phyloP scores from a whole-genome alignment of 768 basidiomycete species.

The Lentinula aciculospora region DNA sequence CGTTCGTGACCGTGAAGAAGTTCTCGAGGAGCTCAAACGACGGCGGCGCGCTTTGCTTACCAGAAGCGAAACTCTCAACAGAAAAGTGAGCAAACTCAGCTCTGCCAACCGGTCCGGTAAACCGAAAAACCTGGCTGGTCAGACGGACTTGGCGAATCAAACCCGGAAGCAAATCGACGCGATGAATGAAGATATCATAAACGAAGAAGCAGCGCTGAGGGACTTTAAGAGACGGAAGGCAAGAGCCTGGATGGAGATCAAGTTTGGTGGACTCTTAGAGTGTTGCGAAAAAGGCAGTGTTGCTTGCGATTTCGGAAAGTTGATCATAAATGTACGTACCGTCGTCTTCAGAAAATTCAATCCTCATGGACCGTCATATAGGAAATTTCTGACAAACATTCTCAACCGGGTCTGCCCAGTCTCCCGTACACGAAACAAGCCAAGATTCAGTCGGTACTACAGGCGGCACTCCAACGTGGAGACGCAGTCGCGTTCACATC shows the following conservation, averaged over 20 bases:
- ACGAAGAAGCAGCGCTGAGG: constrained; percentile 71
- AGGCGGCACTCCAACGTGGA: constrained; percentile 53
- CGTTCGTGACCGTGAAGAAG: constrained; percentile 81
- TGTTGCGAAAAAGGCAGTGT: constrained; percentile 75
- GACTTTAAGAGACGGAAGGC: constrained; percentile 78
- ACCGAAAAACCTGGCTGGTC: constrained; percentile 35
- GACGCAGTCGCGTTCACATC: constrained; percentile 44
- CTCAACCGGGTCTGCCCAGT: constrained; percentile 74
- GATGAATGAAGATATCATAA: constrained; percentile 79
- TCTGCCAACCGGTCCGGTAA: constrained; percentile 74
- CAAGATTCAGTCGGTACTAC: constrained; percentile 53
- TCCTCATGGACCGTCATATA: constrained; percentile 16
- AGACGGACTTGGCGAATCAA: constrained; percentile 65
- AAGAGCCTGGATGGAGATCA: constrained; percentile 69
- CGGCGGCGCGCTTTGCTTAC: constrained; percentile 57
- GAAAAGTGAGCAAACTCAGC: constrained; percentile 85
- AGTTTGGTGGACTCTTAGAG: constrained; percentile 85
- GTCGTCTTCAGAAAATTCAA: neutral
- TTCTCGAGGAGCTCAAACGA: constrained; percentile 69
- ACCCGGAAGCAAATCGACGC: constrained; percentile 70
- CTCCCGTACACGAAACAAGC: constrained; percentile 64
- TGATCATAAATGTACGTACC: constrained; percentile 41
- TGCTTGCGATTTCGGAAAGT: constrained; percentile 48
- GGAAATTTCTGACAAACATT: constrained; percentile 76
- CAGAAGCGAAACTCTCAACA: constrained; percentile 80